Evolutionary conservation across 371 early-diverging fungal genomes (phyloP).

Genomic region (Rhizopus arrhizus): DNA sequence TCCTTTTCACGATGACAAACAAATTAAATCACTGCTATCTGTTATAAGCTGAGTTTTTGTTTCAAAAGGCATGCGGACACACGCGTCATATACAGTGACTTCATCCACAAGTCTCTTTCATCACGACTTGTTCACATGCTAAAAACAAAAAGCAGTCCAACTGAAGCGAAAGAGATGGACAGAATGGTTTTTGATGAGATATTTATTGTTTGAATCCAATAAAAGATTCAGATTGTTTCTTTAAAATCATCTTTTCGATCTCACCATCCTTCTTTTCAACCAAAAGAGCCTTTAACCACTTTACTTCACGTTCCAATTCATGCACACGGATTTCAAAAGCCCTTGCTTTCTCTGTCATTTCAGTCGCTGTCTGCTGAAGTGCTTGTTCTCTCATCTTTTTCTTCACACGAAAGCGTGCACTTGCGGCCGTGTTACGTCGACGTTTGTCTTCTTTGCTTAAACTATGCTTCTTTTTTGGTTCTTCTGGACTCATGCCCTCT

Average conservation of each 20-base stretch:
- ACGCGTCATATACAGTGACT: no score
- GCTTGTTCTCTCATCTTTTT: slow-evolving; percentile 89
- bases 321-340: slow-evolving; percentile 70
- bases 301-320: slow-evolving; percentile 88
- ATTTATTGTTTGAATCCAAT: neutral
- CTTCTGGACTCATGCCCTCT: neutral
- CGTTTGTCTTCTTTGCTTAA: slow-evolving; percentile 83
- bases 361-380: slow-evolving; percentile 80
- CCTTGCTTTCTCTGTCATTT: slow-evolving; percentile 79
- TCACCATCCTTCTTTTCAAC: slow-evolving; percentile 71
- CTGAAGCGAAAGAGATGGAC: no score
- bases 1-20: no score
- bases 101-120: no score
- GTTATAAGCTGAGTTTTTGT: no score
- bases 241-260: slow-evolving; percentile 29
- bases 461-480: neutral
- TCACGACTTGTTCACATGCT: no score
- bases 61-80: no score
- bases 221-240: slow-evolving; percentile 2
- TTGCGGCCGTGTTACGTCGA: slow-evolving; percentile 91
- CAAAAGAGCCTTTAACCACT: slow-evolving; percentile 85
- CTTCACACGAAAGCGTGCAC: slow-evolving; percentile 94
- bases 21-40: no score
- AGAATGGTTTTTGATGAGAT: neutral
- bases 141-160: no score